Percentiles rank a stretch among this genome's conserved stretches.
Conservation (phyloP, 2,329 filamentous ascomycete species). For the Aaosphaeria arxii region DNA sequence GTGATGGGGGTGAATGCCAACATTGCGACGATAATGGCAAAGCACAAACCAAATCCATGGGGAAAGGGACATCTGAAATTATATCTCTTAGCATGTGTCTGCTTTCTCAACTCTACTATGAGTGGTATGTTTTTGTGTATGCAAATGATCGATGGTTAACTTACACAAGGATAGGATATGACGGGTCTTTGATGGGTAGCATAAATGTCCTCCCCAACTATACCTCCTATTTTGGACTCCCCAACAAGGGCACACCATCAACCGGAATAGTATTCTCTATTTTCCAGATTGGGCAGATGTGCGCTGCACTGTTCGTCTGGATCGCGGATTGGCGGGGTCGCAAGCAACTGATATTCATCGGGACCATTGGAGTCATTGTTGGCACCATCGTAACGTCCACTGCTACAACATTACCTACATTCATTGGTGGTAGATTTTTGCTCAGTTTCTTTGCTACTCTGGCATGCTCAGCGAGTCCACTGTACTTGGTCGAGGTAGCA, state of each 20-base stretch:
- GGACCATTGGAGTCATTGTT: conserved; percentile 22
- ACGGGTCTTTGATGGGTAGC: conserved; percentile 44
- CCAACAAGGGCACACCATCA: conserved; percentile 34
- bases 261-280: conserved; percentile 48
- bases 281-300: conserved; percentile 41
- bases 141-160: neutral
- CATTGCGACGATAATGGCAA: conserved; percentile 18
- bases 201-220: conserved; percentile 46
- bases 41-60: conserved; percentile 19
- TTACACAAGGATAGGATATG: conserved; percentile 30
- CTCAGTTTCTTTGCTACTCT: conserved; percentile 31
- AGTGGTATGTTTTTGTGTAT: conserved; percentile 25
- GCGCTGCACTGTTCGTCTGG: conserved; percentile 43
- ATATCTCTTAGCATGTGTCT: conserved; percentile 31
- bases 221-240: conserved; percentile 39
- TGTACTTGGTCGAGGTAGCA: conserved; percentile 25
- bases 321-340: conserved; percentile 47
- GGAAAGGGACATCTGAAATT: conserved; percentile 20
- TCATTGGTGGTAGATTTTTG: conserved; percentile 25
- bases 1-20: conserved; percentile 12
- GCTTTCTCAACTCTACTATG: conserved; percentile 37
- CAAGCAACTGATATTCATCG: conserved; percentile 43
- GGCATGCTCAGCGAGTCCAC: conserved; percentile 18
- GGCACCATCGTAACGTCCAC: conserved; percentile 20
- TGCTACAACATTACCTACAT: conserved; percentile 15